Evolutionary conservation across 2,329 filamentous ascomycete genomes (phyloP), one percentile per base, ranked within the genome.

Genomic region (Nakataea oryzae): DNA sequence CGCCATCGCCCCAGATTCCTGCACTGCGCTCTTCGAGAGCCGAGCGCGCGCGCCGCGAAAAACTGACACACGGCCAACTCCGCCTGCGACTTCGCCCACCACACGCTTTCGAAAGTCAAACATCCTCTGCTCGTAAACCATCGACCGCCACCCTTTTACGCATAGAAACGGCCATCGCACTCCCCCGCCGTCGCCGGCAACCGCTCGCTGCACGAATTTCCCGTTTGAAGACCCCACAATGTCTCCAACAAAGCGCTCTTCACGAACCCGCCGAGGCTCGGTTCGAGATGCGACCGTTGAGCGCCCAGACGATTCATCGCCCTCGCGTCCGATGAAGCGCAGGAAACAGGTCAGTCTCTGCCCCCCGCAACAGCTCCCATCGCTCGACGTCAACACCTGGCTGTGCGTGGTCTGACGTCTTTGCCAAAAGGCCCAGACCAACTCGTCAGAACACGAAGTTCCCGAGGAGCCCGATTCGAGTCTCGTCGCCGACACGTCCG

Each of bases 291-390:
- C 68, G 21, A 63, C 61, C 32, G 54, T 63, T 57, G 69, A 70
- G 27, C 67, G 67, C 54, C 67, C 65, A 59, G 78, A 81, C 56
- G 77, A 80, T 58, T 83, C 84, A 29, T 87, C 85, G 4, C 84
- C 85, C 17, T 82, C 79, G 63, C 80, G 84, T 61, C 84, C 85
- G n/a, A 75, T 79, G 13, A 87, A 87, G 76, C 83, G 85, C 69
- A 82, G 85, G 74, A 87, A 81, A 76, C 85, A 83, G 79, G 83
- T 84, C 72, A 58, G 72, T 66, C n/a, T 41, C 26, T 34, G 34
- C 26, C 47, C 58, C 14, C 21, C 17, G 21, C 41, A n/a, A 8
- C 6, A 8, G 21, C 21, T n/a, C 5, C 21, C 9, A n/a, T 7
- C 24, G 11, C 21, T 50, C 21, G 41, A 50, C 21, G 41, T 50